A percentile compares a stretch with the other conserved stretches of the same genome.
Conservation (phyloP, 306 rosid genomes). For the Trifolium subterraneum region DNA sequence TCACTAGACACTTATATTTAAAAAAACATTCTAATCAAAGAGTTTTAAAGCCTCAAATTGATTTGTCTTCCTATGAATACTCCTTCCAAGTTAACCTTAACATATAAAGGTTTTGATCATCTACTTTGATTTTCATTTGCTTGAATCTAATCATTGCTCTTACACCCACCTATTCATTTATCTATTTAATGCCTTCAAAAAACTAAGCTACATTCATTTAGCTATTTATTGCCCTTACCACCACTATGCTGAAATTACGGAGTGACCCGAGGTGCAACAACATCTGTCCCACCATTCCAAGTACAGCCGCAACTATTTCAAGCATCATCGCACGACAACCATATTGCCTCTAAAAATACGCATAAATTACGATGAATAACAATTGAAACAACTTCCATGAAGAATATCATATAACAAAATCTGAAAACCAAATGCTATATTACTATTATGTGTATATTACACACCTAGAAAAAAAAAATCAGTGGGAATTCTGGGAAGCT, state of each 20-base stretch:
- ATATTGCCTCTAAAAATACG: conserved; percentile 59
- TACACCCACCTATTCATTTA: no score
- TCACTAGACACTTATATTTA: no score
- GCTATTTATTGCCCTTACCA: no score
- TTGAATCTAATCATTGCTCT: no score
- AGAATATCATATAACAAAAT: neutral
- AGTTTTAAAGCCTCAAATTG: no score
- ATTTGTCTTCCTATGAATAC: no score
- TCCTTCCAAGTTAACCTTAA: no score
- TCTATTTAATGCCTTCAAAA: no score
- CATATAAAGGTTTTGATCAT: no score
- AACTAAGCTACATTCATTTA: no score
- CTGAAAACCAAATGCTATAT: neutral
- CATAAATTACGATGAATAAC: conserved; percentile 26
- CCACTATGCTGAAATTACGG: conserved; percentile 71
- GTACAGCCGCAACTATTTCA: conserved; percentile 84
- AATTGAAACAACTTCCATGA: neutral
- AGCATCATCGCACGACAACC: conserved; percentile 91
- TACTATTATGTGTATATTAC: neutral
- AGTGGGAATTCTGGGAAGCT: conserved; percentile 70
- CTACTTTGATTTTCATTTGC: no score
- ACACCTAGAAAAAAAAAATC: conserved; percentile 74
- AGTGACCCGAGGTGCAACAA: conserved; percentile 71
- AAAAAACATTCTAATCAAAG: no score
- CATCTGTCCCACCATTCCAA: conserved; percentile 89